Conservation (phyloP, 2,329 filamentous ascomycete genomes). For the Apiospora phragmitis region DNA sequence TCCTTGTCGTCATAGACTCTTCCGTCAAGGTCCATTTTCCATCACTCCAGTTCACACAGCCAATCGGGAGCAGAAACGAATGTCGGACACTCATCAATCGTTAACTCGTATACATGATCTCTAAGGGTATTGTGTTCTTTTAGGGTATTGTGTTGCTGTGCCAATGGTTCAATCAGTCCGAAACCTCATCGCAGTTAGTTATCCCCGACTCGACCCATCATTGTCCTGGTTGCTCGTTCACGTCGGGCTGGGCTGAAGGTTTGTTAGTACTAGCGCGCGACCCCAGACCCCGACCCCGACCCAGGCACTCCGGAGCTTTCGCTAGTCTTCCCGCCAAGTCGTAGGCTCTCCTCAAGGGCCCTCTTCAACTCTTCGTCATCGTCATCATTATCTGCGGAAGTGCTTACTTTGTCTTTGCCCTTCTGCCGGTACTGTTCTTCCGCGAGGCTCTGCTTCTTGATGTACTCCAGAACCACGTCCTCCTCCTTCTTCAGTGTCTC, state of each 20-base stretch:
- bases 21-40: background rate
- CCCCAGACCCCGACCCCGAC: constrained; percentile 16
- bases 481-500: constrained; percentile 59
- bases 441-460: constrained; percentile 73
- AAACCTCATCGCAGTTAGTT: background rate
- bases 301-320: constrained; percentile 11
- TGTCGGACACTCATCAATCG: background rate
- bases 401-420: constrained; percentile 34
- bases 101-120: constrained; percentile 5
- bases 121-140: background rate
- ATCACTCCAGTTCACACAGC: background rate
- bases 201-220: background rate
- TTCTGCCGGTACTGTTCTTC: constrained; percentile 59
- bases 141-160: background rate
- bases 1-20: background rate
- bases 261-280: background rate
- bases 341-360: constrained; percentile 31
- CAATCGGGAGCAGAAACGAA: background rate
- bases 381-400: constrained; percentile 22
- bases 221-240: background rate
- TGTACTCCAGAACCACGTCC: constrained; percentile 72
- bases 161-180: background rate
- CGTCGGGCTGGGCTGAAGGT: background rate
- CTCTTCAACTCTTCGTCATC: constrained; percentile 27
- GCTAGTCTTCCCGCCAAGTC: constrained; percentile 8